Percentiles rank a stretch among this genome's conserved stretches.
phyloP scores from a whole-genome alignment of 441 rosid genomes.

The Corymbia calophylla region DNA sequence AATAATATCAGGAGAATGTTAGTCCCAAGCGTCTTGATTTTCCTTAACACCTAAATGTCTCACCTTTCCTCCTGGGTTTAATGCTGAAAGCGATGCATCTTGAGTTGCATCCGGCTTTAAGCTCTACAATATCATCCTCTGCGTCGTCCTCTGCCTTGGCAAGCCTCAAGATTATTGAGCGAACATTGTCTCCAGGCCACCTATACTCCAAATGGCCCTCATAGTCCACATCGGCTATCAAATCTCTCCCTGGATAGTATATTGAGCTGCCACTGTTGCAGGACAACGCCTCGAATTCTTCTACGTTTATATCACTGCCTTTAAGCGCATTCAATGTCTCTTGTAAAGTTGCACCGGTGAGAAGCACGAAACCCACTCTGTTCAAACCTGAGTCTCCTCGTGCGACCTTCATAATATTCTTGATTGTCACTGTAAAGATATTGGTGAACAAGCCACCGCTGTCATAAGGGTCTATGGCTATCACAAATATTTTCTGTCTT shows the following conservation, averaged over 20 bases:
- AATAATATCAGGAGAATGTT: conserved; percentile 4
- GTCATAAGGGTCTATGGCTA: conserved; percentile 58
- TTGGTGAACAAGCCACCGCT: conserved; percentile 33
- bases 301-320: conserved; percentile 42
- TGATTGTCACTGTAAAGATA: conserved; percentile 39
- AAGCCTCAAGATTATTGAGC: conserved; percentile 42
- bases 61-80: conserved; percentile 70
- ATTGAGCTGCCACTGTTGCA: conserved; percentile 83
- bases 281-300: conserved; percentile 75
- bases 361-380: conserved; percentile 55
- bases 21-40: background rate
- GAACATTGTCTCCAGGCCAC: conserved; percentile 82
- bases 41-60: background rate
- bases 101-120: conserved; percentile 36
- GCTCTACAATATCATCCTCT: conserved; percentile 47
- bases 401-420: conserved; percentile 60
- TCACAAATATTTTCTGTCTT: conserved; percentile 70
- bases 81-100: conserved; percentile 61
- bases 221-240: conserved; percentile 60
- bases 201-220: conserved; percentile 75
- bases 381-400: conserved; percentile 35
- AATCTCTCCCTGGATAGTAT: conserved; percentile 77
- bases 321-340: conserved; percentile 52
- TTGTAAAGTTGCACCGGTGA: conserved; percentile 56
- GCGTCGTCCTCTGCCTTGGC: conserved; percentile 42